phyloP scores from a whole-genome alignment of 495 filamentous ascomycete genomes.

The Xylaria grammica region DNA sequence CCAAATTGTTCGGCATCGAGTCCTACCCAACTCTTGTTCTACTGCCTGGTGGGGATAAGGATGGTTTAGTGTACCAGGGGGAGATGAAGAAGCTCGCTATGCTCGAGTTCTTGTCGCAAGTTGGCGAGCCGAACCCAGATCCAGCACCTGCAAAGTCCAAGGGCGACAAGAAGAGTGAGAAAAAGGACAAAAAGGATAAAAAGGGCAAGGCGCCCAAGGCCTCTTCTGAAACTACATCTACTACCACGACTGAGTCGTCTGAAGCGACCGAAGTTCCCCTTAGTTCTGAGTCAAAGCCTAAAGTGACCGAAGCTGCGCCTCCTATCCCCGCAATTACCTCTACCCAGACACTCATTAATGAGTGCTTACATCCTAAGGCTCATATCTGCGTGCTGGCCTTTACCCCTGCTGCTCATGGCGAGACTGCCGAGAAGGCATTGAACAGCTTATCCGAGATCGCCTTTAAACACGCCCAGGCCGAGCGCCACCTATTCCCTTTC shows the following conservation, averaged over 20 bases:
- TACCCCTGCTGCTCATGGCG: slow-evolving; percentile 61
- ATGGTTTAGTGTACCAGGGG: slow-evolving; percentile 76
- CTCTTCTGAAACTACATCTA: slow-evolving; percentile 47
- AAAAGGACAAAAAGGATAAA: slow-evolving; percentile 57
- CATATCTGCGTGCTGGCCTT: slow-evolving; percentile 87
- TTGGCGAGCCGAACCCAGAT: slow-evolving; percentile 74
- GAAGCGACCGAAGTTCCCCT: slow-evolving; percentile 50
- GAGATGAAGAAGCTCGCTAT: slow-evolving; percentile 86
- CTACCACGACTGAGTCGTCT: slow-evolving; percentile 39
- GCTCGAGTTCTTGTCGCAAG: slow-evolving; percentile 81
- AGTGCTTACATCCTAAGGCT: slow-evolving; percentile 77
- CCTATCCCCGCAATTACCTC: slow-evolving; percentile 60
- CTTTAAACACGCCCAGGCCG: slow-evolving; percentile 69
- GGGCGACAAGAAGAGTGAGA: slow-evolving; percentile 54
- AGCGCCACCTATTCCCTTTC: slow-evolving; percentile 79
- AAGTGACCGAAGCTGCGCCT: slow-evolving; percentile 56
- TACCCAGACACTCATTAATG: slow-evolving; percentile 63
- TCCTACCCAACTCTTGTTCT: slow-evolving; percentile 83
- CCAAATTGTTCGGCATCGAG: slow-evolving; percentile 74
- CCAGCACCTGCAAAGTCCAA: slow-evolving; percentile 63
- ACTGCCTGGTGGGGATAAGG: slow-evolving; percentile 72
- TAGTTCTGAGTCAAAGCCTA: slow-evolving; percentile 44
- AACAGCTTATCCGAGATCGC: slow-evolving; percentile 72
- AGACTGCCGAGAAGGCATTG: slow-evolving; percentile 63
- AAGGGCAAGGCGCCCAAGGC: slow-evolving; percentile 48